Percentiles rank a stretch among this genome's conserved stretches.
Conservation (phyloP, 169 alveolate species). For the Plasmodium falciparum region DNA sequence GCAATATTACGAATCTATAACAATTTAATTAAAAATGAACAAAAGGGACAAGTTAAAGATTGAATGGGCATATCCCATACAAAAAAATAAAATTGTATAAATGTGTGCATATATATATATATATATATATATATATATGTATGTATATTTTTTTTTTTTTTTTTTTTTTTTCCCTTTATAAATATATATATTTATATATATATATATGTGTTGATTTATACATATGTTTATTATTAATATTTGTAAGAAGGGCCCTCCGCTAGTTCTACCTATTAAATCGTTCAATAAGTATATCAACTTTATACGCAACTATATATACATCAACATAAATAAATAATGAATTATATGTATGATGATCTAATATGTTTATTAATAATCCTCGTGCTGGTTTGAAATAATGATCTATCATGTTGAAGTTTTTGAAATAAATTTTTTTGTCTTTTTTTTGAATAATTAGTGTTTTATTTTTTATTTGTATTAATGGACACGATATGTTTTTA, state of each 20-base stretch:
- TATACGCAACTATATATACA: slow-evolving; percentile 65
- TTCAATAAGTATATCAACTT: slow-evolving; percentile 59
- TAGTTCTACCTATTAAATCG: neutral
- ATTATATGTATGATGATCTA: slow-evolving; percentile 24
- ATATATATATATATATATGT: neutral
- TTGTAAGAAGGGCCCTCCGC: neutral
- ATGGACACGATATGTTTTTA: slow-evolving; percentile 53
- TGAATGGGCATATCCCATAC: too few species aligned
- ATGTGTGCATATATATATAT: too few species aligned
- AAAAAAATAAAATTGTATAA: too few species aligned
- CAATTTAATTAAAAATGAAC: too few species aligned
- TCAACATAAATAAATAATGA: slow-evolving; percentile 41
- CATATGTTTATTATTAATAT: neutral
- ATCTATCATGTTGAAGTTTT: slow-evolving; percentile 54
- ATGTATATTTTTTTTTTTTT: neutral
- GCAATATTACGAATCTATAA: too few species aligned
- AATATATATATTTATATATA: too few species aligned
- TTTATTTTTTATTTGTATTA: slow-evolving; percentile 73
- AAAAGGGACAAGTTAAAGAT: too few species aligned
- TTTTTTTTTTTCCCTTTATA: neutral
- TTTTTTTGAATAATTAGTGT: slow-evolving; percentile 72
- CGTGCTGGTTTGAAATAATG: slow-evolving; percentile 49
- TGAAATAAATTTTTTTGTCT: slow-evolving; percentile 41
- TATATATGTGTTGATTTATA: neutral
- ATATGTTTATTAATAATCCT: slow-evolving; percentile 59